A percentile compares a stretch with the other conserved stretches of the same genome.
phyloP scores from a whole-genome alignment of 305 asterid genomes.

The Fraxinus platypoda region DNA sequence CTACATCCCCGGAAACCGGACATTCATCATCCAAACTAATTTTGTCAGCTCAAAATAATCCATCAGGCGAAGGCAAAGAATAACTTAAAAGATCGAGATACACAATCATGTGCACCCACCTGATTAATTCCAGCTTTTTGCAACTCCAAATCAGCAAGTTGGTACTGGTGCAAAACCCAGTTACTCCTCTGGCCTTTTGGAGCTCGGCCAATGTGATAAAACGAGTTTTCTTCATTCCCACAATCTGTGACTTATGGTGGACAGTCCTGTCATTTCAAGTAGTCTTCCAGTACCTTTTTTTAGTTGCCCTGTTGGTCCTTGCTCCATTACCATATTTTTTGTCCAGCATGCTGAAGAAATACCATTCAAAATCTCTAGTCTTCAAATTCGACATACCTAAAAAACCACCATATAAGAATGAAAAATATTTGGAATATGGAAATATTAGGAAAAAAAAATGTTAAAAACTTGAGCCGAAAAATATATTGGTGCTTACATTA shows the following conservation, averaged over 20 bases:
- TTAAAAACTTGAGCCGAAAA: too few relatives aligned
- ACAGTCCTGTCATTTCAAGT: slow-evolving; percentile 96
- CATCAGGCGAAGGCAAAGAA: not conserved
- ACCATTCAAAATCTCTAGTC: too few relatives aligned
- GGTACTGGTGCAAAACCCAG: slow-evolving; percentile 99
- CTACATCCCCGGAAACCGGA: not conserved
- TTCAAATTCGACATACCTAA: too few relatives aligned
- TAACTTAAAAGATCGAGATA: slow-evolving; percentile 9
- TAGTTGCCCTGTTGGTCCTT: slow-evolving; percentile 91
- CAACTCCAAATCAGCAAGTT: slow-evolving; percentile 66
- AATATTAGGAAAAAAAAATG: too few relatives aligned
- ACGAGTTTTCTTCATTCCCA: slow-evolving; percentile 95
- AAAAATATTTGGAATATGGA: too few relatives aligned
- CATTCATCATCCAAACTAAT: not conserved
- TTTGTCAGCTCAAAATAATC: not conserved
- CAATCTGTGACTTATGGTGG: slow-evolving; percentile 54
- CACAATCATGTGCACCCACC: slow-evolving; percentile 38
- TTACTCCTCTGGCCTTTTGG: slow-evolving; percentile 86
- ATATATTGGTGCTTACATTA: slow-evolving; percentile 12
- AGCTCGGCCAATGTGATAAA: slow-evolving; percentile 88
- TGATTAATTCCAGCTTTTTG: slow-evolving; percentile 65
- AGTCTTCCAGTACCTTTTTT: slow-evolving; percentile 93
- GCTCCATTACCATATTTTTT: slow-evolving; percentile 91
- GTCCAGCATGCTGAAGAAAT: too few relatives aligned
- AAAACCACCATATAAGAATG: too few relatives aligned